A percentile compares a stretch with the other conserved stretches of the same genome.
Conservation (phyloP, 2,329 filamentous ascomycete genomes). For the Whalleya microplaca region DNA sequence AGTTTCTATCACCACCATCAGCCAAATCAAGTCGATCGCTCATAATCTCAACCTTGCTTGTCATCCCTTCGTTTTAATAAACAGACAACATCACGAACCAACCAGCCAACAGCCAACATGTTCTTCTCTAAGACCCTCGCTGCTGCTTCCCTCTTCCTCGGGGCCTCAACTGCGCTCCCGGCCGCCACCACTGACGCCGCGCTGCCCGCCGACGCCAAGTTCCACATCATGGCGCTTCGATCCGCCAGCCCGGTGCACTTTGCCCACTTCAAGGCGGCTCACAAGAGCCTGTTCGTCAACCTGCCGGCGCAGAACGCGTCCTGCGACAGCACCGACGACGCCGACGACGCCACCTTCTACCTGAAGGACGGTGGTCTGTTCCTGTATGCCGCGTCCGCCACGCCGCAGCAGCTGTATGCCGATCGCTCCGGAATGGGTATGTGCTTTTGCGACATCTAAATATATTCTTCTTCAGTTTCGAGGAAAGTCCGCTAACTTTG, state of each 20-base stretch:
- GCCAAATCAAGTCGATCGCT: neutral
- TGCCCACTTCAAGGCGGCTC: slow-evolving; percentile 47
- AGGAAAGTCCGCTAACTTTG: neutral
- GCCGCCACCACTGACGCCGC: slow-evolving; percentile 18
- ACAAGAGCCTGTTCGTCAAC: slow-evolving; percentile 48
- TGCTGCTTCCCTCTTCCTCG: slow-evolving; percentile 54
- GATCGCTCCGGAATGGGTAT: slow-evolving; percentile 64
- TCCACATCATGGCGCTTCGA: slow-evolving; percentile 54
- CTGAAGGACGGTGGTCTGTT: slow-evolving; percentile 50
- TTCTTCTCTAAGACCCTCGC: slow-evolving; percentile 53
- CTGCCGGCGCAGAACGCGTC: slow-evolving; percentile 49
- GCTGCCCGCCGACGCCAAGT: slow-evolving; percentile 40
- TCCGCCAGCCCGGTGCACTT: slow-evolving; percentile 55
- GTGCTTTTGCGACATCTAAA: slow-evolving; percentile 21
- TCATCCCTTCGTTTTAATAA: no score
- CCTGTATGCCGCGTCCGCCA: slow-evolving; percentile 50
- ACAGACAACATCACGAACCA: no score
- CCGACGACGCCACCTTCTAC: slow-evolving; percentile 53
- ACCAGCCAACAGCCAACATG: slow-evolving; percentile 25
- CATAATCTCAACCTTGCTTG: neutral
- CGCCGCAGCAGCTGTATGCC: slow-evolving; percentile 54
- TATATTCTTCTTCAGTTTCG: neutral
- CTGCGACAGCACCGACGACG: slow-evolving; percentile 46
- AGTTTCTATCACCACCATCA: neutral
- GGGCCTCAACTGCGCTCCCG: slow-evolving; percentile 37